Conservation (phyloP, 306 rosid genomes). For the Castanea sativa region DNA sequence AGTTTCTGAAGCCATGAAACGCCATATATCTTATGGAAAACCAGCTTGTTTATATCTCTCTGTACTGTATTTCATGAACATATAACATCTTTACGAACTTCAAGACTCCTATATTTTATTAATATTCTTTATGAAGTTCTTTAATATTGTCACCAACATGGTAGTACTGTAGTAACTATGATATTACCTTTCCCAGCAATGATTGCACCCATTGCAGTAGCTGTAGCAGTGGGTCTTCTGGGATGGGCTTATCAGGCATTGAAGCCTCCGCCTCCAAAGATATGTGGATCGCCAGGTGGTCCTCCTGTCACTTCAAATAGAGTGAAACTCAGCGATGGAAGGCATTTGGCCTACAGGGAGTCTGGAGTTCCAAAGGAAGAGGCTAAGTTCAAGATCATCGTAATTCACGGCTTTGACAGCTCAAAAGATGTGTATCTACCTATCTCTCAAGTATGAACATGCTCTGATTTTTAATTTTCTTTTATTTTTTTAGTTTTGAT, state of each 20-base stretch:
- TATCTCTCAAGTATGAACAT: conserved; percentile 48
- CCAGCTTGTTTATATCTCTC: neutral
- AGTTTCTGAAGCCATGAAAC: neutral
- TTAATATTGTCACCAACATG: neutral
- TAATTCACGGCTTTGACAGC: conserved; percentile 54
- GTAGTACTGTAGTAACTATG: neutral
- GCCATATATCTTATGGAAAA: neutral
- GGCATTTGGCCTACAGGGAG: conserved; percentile 78
- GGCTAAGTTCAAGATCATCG: conserved; percentile 64
- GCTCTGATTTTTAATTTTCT: neutral
- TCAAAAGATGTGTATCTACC: conserved; percentile 56
- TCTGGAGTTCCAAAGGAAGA: conserved; percentile 63
- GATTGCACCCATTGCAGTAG: conserved; percentile 50
- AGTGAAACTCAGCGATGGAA: conserved; percentile 65
- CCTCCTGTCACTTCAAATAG: conserved; percentile 66
- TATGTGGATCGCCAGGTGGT: conserved; percentile 60
- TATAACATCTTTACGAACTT: neutral
- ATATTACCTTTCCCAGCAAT: conserved; percentile 36
- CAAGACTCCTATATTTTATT: neutral
- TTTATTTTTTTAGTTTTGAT: neutral
- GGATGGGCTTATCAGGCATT: conserved; percentile 55
- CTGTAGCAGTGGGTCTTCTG: conserved; percentile 46
- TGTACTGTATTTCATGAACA: neutral
- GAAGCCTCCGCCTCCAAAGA: conserved; percentile 61
- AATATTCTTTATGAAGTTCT: neutral